A percentile compares a stretch with the other conserved stretches of the same genome.
Evolutionary conservation across 208 protist genomes (phyloP).

Genomic region (Spongospora subterranea): DNA sequence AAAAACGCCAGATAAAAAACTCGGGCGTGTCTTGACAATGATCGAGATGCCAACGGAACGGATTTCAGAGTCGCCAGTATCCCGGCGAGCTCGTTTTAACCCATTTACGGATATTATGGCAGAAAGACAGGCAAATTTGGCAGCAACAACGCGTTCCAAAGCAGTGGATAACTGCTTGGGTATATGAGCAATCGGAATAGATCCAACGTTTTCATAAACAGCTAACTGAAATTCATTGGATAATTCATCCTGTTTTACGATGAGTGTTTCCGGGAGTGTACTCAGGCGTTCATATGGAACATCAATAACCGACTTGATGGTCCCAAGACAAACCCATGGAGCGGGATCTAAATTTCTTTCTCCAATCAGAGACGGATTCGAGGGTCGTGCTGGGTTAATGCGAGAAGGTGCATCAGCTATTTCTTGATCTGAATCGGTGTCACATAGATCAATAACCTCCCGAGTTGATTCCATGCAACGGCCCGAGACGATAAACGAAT

Average conservation of each 20-base stretch:
- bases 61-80: not conserved
- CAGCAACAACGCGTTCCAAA: not conserved
- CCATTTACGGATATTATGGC: not conserved
- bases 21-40: not conserved
- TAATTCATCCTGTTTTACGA: slow-evolving; percentile 4
- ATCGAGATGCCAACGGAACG: not conserved
- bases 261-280: not conserved
- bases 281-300: not conserved
- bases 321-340: not conserved
- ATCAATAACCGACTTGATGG: not conserved
- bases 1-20: not conserved
- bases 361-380: not conserved
- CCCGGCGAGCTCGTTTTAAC: not conserved
- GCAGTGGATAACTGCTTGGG: not conserved
- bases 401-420: too few species aligned
- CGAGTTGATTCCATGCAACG: not conserved
- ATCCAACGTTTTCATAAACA: not conserved
- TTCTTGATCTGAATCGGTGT: not conserved
- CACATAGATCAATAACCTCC: slow-evolving; percentile 22
- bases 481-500: too few species aligned
- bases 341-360: not conserved
- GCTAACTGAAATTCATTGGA: not conserved
- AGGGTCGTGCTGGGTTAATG: not conserved
- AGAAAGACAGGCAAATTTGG: not conserved
- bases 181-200: not conserved